phyloP scores from a whole-genome alignment of 768 basidiomycete species.

The Termitomyces eurrhizus region DNA sequence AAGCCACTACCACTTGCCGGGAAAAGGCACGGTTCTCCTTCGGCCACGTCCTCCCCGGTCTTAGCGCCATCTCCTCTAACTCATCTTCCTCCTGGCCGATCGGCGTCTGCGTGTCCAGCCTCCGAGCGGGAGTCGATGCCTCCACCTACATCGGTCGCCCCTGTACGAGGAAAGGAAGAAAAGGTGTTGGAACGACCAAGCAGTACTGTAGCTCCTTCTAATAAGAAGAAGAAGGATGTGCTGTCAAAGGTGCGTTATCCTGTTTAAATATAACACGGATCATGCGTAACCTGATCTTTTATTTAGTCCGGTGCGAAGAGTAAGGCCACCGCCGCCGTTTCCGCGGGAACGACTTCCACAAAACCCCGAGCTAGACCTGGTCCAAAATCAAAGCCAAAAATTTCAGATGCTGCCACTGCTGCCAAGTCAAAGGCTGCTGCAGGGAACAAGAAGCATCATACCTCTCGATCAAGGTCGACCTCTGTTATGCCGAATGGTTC shows the following conservation, averaged over 20 bases:
- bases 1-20: slow-evolving; percentile 4
- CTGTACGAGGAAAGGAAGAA: slow-evolving; percentile 27
- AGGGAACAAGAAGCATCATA: slow-evolving; percentile 31
- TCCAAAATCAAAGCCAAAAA: slow-evolving; percentile 28
- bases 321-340: slow-evolving; percentile 16
- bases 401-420: slow-evolving; percentile 14
- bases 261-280: background rate
- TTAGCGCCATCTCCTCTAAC: slow-evolving; percentile 12
- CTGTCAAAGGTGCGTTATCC: slow-evolving; percentile 31
- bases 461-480: slow-evolving; percentile 63
- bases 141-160: slow-evolving; percentile 34
- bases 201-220: slow-evolving; percentile 14
- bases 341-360: slow-evolving; percentile 12
- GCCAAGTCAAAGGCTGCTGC: slow-evolving; percentile 19
- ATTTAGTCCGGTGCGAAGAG: slow-evolving; percentile 21
- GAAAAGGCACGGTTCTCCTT: slow-evolving; percentile 12
- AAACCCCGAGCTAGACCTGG: slow-evolving; percentile 28
- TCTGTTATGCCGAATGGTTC: slow-evolving; percentile 59
- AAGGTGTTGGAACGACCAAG: slow-evolving; percentile 23
- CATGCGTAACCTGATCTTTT: slow-evolving; percentile 10
- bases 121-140: slow-evolving; percentile 59
- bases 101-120: slow-evolving; percentile 18
- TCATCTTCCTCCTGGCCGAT: slow-evolving; percentile 9
- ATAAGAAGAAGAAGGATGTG: slow-evolving; percentile 41
- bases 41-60: slow-evolving; percentile 5